Evolutionary conservation across 495 filamentous ascomycete species (phyloP), one percentile per base, ranked within the genome.

Genomic region (Aspergillus haitiensis): DNA sequence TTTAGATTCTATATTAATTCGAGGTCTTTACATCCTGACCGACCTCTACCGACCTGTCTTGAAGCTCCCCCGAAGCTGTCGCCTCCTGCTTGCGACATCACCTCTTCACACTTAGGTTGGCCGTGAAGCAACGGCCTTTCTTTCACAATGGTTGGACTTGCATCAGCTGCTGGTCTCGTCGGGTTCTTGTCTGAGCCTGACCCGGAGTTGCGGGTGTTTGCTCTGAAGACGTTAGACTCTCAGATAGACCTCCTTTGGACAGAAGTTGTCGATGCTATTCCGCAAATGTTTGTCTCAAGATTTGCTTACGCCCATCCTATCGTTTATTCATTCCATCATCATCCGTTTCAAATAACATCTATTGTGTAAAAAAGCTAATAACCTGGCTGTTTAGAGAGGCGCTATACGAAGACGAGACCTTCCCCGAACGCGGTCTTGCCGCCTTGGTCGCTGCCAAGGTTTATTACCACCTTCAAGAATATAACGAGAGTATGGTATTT

Each of bases 401-500:
- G 49, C 85, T 99, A 37, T 98, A 96, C 75, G 95, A 99, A 82
- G 93, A 98, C 78, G 90, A 96, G 60, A 81, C 82, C 52, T 99
- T 99, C 67, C 89, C 94, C 13, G 89, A 99, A 70, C 90, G 94
- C 65, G 90, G 93, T 70, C 86, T 98, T 45, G 95, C 95, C 55
- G 93, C 95, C 56, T 81, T 99, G 33, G 92, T 99, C 50, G 89
- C 93, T 52, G 89, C 95, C 59, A 98, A 98, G 80, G 91, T 98
- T 63, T 99, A 98, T 76, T 99, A 97, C 71, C 93, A 99, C 70
- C 86, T 99, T 48, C 90, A 95, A 76, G 95, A 96, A 75, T 98
- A 98, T 77, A 92, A 97, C 70, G 94, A 98, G 82, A 96, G 93
- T 73, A 98, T 99, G 95, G 88, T 89, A 21, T 97, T 99, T 76